These are phyloP conservation scores for Tilletia caries DNA, from an alignment of 1,284 basidiomycete genomes.

Conservation along the genomic window DNA sequence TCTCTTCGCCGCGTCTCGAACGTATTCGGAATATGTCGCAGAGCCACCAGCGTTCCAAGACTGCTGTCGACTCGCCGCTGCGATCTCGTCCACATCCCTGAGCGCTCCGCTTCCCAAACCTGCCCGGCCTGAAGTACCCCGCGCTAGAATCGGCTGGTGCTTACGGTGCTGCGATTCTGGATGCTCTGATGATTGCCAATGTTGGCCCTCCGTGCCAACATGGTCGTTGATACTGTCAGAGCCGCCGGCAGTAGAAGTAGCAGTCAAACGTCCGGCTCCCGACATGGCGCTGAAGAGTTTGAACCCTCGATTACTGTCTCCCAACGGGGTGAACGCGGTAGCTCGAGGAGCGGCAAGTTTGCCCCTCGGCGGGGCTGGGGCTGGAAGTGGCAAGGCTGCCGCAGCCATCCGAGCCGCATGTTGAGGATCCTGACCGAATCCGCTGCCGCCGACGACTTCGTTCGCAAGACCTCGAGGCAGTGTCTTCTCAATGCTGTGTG, in stretches of 20 bases:
- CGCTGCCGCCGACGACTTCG: background rate
- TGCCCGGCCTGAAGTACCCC: background rate
- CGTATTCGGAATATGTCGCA: background rate
- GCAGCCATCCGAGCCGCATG: background rate
- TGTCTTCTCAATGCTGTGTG: conserved; percentile 10
- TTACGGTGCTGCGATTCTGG: background rate
- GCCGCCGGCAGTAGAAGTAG: background rate
- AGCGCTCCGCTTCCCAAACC: background rate
- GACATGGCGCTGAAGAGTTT: conserved; percentile 8
- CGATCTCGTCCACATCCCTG: conserved; percentile 7
- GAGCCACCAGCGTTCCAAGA: background rate
- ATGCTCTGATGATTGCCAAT: background rate
- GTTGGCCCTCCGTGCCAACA: no score
- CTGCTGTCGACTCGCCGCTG: background rate
- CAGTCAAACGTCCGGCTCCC: background rate
- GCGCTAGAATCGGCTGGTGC: background rate
- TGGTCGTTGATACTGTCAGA: background rate
- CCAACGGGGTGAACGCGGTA: background rate
- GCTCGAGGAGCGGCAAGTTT: background rate
- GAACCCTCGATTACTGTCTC: conserved; percentile 9
- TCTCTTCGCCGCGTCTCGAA: background rate
- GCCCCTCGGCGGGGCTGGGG: background rate
- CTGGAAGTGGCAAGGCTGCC: background rate
- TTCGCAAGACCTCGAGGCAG: background rate
- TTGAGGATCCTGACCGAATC: background rate